Percentiles rank a stretch among this genome's conserved stretches.
phyloP scores from a whole-genome alignment of 2,329 filamentous ascomycete genomes.

The Achaetomium macrosporum region DNA sequence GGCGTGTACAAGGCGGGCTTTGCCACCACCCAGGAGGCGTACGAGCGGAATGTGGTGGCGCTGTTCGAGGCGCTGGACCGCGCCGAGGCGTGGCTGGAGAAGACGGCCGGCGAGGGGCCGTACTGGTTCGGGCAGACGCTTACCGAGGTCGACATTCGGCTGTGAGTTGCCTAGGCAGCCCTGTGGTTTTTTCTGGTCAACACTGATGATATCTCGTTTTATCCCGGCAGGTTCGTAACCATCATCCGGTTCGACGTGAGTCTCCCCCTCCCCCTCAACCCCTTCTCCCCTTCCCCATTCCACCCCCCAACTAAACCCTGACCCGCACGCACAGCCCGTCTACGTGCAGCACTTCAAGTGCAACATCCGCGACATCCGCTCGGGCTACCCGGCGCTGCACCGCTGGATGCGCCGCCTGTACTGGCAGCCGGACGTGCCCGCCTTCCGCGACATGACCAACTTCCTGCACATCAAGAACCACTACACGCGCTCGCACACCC shows the following conservation, averaged over 20 bases:
- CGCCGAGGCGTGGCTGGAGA: constrained; percentile 62
- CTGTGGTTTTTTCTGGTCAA: too few relatives aligned
- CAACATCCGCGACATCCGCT: constrained; percentile 78
- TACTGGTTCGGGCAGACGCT: constrained; percentile 70
- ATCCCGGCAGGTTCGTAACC: constrained; percentile 52
- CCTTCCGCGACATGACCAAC: constrained; percentile 77
- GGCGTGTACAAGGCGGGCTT: constrained; percentile 75
- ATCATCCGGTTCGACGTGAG: constrained; percentile 63
- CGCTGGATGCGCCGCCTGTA: constrained; percentile 78
- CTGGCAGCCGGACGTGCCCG: constrained; percentile 72
- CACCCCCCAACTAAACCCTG: too few relatives aligned
- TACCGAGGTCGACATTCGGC: constrained; percentile 76
- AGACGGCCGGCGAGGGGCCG: constrained; percentile 41
- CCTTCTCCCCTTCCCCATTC: constrained; percentile 17
- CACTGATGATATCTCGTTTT: background rate
- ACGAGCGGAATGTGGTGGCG: constrained; percentile 63
- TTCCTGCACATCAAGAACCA: constrained; percentile 92
- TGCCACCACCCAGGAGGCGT: constrained; percentile 75
- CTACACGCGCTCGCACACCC: constrained; percentile 55
- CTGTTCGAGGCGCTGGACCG: constrained; percentile 75
- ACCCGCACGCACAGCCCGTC: constrained; percentile 54
- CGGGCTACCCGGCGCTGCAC: constrained; percentile 76
- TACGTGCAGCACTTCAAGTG: constrained; percentile 88
- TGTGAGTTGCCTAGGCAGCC: constrained; percentile 40
- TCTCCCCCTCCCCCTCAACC: background rate